These are phyloP conservation scores for Verruconis gallopava DNA, from an alignment of 2,329 filamentous ascomycete genomes.

Conservation along the genomic window DNA sequence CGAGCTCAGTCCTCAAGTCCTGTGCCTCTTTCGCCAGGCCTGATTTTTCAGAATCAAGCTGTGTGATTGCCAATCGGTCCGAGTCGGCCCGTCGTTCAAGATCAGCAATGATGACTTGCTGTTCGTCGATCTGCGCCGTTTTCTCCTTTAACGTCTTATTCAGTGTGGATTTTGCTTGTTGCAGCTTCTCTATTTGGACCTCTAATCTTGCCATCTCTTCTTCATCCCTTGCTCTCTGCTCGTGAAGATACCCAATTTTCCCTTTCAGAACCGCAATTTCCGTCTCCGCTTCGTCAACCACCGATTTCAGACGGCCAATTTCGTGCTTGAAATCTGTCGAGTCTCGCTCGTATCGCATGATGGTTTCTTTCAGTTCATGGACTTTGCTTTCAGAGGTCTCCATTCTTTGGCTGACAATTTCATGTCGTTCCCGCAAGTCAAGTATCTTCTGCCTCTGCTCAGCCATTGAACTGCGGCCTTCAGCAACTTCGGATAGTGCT, in stretches of 20 bases:
- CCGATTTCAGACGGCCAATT: constrained; percentile 1
- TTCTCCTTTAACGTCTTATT: background rate
- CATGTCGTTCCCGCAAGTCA: background rate
- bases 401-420: background rate
- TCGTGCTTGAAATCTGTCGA: constrained; percentile 2
- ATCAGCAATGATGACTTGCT: background rate
- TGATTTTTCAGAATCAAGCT: background rate
- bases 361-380: background rate
- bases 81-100: background rate
- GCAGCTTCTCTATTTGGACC: background rate
- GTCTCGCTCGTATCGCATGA: background rate
- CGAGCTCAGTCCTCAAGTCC: background rate
- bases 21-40: background rate
- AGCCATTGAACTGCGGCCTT: background rate
- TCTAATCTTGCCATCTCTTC: background rate
- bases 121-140: background rate
- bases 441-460: background rate
- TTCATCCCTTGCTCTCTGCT: background rate
- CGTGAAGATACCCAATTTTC: background rate
- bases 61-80: background rate
- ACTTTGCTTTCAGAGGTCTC: background rate
- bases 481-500: background rate
- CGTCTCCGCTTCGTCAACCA: background rate
- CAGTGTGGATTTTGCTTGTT: background rate
- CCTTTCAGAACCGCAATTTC: constrained; percentile 1